Evolutionary conservation across 352 stramenopile species (phyloP).

Genomic region (Globisporangium cystogenes): DNA sequence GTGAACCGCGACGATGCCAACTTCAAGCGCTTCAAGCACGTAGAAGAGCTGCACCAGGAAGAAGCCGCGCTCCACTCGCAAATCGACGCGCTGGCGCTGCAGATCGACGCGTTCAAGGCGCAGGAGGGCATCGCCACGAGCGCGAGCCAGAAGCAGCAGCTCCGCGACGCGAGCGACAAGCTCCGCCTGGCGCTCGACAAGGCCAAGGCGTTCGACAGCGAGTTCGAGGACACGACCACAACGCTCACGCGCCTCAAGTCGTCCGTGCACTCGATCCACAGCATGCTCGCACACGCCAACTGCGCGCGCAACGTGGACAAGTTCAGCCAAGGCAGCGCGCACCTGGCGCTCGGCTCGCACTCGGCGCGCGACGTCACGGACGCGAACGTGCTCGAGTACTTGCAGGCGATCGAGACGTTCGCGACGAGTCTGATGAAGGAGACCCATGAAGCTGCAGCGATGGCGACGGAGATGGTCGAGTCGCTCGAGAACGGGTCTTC

Average conservation of each 20-base stretch:
- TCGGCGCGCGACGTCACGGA: slow-evolving; percentile 49
- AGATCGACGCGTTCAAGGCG: slow-evolving; percentile 64
- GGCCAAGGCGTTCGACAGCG: slow-evolving; percentile 42
- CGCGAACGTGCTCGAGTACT: slow-evolving; percentile 65
- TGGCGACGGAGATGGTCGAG: neutral
- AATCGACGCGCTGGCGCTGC: slow-evolving; percentile 33
- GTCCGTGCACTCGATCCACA: slow-evolving; percentile 69
- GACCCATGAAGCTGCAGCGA: slow-evolving; percentile 19
- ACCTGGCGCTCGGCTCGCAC: slow-evolving; percentile 17
- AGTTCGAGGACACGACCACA: slow-evolving; percentile 51
- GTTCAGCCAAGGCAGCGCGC: slow-evolving; percentile 20
- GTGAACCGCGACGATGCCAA: slow-evolving; percentile 63
- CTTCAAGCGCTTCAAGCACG: slow-evolving; percentile 76
- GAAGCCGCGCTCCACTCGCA: slow-evolving; percentile 43
- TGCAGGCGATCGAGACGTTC: slow-evolving; percentile 75
- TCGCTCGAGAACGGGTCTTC: neutral
- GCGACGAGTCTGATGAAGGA: slow-evolving; percentile 52
- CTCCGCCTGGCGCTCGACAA: slow-evolving; percentile 29
- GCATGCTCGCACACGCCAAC: slow-evolving; percentile 52
- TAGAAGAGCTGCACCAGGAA: slow-evolving; percentile 61
- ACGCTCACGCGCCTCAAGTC: slow-evolving; percentile 55
- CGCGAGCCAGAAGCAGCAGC: slow-evolving; percentile 49
- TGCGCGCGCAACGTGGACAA: slow-evolving; percentile 32
- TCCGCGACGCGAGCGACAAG: slow-evolving; percentile 30
- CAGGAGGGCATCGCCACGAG: slow-evolving; percentile 60